Percentiles rank a stretch among this genome's conserved stretches.
Evolutionary conservation across 148 eudicot genomes (phyloP).

Genomic region (Spergularia marina): DNA sequence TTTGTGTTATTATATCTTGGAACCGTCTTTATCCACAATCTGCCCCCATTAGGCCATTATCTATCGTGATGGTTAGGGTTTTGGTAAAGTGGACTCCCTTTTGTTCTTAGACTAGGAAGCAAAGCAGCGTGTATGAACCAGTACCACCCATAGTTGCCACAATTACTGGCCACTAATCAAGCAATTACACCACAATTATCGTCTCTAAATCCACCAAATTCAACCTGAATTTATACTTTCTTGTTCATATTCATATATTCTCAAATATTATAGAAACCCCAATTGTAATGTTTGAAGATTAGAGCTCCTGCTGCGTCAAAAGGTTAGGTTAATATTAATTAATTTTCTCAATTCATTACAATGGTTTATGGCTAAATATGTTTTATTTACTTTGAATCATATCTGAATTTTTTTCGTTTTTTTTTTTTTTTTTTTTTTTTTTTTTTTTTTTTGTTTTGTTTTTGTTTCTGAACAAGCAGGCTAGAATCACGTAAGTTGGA

Average conservation of each 20-base stretch:
- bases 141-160: slow-evolving; percentile 22
- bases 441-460: no score
- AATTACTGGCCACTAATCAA: slow-evolving; percentile 9
- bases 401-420: no score
- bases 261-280: not conserved
- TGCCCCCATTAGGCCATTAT: no score
- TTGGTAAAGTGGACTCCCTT: not conserved
- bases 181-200: not conserved
- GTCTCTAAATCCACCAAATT: not conserved
- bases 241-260: not conserved
- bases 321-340: not conserved
- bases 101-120: not conserved
- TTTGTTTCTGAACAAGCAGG: no score
- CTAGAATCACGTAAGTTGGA: no score
- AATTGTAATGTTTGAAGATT: no score
- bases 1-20: no score
- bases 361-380: not conserved
- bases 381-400: not conserved
- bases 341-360: not conserved
- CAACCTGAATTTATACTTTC: not conserved
- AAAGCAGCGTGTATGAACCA: not conserved
- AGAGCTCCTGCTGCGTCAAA: no score
- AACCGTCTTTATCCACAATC: no score
- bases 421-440: no score
- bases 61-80: not conserved